phyloP scores from a whole-genome alignment of 495 filamentous ascomycete genomes.

The Cairneyella variabilis region DNA sequence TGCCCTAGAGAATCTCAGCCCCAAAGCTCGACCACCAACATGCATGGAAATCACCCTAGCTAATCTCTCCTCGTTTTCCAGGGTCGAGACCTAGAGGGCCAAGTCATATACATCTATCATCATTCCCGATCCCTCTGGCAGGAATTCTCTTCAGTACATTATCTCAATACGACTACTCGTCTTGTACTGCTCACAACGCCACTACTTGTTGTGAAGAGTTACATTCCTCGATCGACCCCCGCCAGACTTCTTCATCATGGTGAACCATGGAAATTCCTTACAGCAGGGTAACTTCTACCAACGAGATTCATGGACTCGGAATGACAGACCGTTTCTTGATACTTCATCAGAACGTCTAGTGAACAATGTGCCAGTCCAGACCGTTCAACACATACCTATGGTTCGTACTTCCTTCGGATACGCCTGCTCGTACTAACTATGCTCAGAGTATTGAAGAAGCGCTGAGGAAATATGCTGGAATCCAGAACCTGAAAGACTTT shows the following conservation, averaged over 20 bases:
- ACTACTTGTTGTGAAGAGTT: neutral
- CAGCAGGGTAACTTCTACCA: conserved; percentile 11
- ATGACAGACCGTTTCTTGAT: conserved; percentile 17
- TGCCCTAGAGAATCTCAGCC: conserved; percentile 5
- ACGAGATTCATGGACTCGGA: conserved; percentile 8
- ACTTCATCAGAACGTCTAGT: conserved; percentile 5
- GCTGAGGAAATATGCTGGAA: conserved; percentile 19
- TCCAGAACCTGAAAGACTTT: conserved; percentile 20
- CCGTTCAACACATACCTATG: conserved; percentile 6
- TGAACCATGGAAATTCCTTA: conserved; percentile 3
- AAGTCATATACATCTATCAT: neutral
- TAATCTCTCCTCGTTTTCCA: too few relatives aligned
- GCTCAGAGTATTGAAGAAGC: conserved; percentile 15
- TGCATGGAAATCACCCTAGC: too few relatives aligned
- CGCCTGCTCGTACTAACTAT: neutral
- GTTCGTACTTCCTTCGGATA: neutral
- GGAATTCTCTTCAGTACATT: conserved; percentile 6
- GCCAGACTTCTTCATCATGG: conserved; percentile 18
- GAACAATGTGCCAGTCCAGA: neutral
- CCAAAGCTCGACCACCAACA: too few relatives aligned
- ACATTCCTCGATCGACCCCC: neutral
- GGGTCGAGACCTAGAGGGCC: neutral
- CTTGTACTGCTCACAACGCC: conserved; percentile 15
- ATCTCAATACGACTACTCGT: conserved; percentile 26
- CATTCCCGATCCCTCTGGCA: neutral